Percentiles rank a stretch among this genome's conserved stretches.
Evolutionary conservation across 2,329 filamentous ascomycete genomes (phyloP).

Genomic region (Fusarium agapanthi): DNA sequence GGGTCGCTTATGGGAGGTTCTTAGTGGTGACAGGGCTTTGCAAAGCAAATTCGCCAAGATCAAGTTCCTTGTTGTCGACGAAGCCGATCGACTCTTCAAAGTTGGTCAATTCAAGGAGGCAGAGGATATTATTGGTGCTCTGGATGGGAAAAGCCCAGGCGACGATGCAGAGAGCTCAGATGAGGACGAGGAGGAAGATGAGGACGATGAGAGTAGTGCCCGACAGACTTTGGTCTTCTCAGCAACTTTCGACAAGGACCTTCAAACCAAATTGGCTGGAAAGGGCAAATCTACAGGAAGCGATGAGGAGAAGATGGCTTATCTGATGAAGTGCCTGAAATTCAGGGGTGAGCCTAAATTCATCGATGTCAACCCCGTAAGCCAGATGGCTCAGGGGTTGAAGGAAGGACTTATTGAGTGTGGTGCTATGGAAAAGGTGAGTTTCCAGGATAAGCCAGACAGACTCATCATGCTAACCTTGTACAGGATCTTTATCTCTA

Average conservation of each 20-base stretch:
- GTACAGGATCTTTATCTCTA: conserved; percentile 89
- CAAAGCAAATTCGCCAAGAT: conserved; percentile 77
- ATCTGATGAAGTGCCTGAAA: conserved; percentile 87
- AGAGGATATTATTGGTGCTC: conserved; percentile 82
- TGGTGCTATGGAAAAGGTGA: conserved; percentile 88
- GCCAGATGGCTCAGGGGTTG: conserved; percentile 86
- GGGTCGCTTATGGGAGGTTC: conserved; percentile 92
- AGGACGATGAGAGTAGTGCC: conserved; percentile 47
- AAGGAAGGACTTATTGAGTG: conserved; percentile 94
- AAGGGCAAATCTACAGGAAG: conserved; percentile 69
- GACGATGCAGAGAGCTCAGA: conserved; percentile 62
- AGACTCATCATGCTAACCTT: neutral
- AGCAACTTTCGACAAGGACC: conserved; percentile 89
- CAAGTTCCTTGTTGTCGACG: conserved; percentile 87
- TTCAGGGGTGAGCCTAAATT: conserved; percentile 89
- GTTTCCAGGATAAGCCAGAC: neutral
- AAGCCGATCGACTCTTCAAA: conserved; percentile 90
- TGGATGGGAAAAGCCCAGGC: conserved; percentile 77
- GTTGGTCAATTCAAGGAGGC: conserved; percentile 96
- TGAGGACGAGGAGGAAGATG: conserved; percentile 58
- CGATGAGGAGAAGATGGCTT: conserved; percentile 87
- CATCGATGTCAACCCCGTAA: conserved; percentile 88
- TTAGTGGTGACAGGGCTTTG: conserved; percentile 77
- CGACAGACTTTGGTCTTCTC: conserved; percentile 96
- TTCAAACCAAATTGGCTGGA: conserved; percentile 90